Conservation (phyloP, 2,329 filamentous ascomycete genomes). For the Aciculosporium take region DNA sequence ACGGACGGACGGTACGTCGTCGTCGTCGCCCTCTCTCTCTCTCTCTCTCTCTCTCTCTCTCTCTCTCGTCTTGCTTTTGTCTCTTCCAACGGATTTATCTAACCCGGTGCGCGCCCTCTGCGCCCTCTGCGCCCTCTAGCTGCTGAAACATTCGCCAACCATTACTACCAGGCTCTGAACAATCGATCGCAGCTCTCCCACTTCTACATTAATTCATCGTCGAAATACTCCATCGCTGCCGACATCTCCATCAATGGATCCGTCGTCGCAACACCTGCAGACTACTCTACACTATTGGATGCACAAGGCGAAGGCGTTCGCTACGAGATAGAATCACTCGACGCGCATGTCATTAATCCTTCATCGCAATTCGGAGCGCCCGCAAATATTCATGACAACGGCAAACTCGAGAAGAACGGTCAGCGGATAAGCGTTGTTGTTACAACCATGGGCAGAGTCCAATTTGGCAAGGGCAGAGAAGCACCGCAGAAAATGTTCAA, state of each 20-base stretch:
- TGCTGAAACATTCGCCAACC: slow-evolving; percentile 55
- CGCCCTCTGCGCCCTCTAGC: slow-evolving; percentile 35
- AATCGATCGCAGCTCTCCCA: slow-evolving; percentile 43
- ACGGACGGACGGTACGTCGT: too few relatives aligned
- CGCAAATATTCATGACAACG: slow-evolving; percentile 25
- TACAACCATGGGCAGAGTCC: slow-evolving; percentile 58
- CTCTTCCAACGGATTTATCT: neutral
- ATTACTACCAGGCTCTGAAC: slow-evolving; percentile 64
- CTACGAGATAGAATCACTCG: slow-evolving; percentile 63
- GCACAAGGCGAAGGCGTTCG: slow-evolving; percentile 41
- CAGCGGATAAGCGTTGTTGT: slow-evolving; percentile 56
- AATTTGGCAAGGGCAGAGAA: slow-evolving; percentile 49
- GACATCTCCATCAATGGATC: slow-evolving; percentile 74
- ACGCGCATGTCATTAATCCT: slow-evolving; percentile 65
- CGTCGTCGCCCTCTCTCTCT: neutral
- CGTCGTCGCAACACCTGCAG: slow-evolving; percentile 43
- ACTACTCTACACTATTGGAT: slow-evolving; percentile 55
- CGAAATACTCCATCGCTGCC: slow-evolving; percentile 39
- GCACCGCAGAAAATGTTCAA: slow-evolving; percentile 56
- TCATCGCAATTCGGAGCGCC: slow-evolving; percentile 45
- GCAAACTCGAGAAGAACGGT: slow-evolving; percentile 33
- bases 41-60: neutral
- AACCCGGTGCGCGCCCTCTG: neutral
- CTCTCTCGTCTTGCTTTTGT: neutral
- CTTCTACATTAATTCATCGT: slow-evolving; percentile 56